Conservation (phyloP, 2,329 filamentous ascomycete genomes). For the Stachybotrys chlorohalonatus region DNA sequence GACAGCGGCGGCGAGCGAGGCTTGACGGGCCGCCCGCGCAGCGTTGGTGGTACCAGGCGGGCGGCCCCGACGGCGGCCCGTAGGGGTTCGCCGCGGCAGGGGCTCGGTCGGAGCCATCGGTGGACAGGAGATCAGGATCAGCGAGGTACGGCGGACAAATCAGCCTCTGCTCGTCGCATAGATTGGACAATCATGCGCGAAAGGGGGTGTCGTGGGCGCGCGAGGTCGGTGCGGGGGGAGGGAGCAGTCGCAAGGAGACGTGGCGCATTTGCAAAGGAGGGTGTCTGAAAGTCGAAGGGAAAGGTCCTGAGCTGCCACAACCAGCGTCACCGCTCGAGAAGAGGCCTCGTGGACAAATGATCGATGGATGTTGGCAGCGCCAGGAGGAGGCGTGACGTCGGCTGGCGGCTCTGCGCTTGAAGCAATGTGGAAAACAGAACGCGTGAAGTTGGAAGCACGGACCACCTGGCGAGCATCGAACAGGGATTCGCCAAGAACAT, state of each 20-base stretch:
- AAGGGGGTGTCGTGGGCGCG: slow-evolving; percentile 14
- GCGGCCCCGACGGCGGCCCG: slow-evolving; percentile 37
- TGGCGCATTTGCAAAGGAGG: slow-evolving; percentile 9
- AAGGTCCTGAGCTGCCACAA: slow-evolving; percentile 4
- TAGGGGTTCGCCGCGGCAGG: slow-evolving; percentile 30
- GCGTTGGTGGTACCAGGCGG: slow-evolving; percentile 34
- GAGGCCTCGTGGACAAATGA: slow-evolving; percentile 12
- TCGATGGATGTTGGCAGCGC: slow-evolving; percentile 17
- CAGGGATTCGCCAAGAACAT: background rate
- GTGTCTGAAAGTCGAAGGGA: background rate
- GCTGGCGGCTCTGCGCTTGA: slow-evolving; percentile 17
- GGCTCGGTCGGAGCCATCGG: slow-evolving; percentile 24
- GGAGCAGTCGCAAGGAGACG: slow-evolving; percentile 6
- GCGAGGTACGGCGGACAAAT: slow-evolving; percentile 1
- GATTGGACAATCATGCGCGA: slow-evolving; percentile 8
- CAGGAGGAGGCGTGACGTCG: slow-evolving; percentile 25
- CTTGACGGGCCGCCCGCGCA: slow-evolving; percentile 28
- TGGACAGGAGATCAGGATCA: background rate
- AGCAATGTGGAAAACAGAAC: slow-evolving; percentile 28
- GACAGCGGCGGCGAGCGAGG: slow-evolving; percentile 18
- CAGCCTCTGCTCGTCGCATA: slow-evolving; percentile 1
- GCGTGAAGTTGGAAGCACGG: slow-evolving; percentile 30
- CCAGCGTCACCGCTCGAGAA: slow-evolving; percentile 7
- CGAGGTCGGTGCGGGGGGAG: slow-evolving; percentile 15
- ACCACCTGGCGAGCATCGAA: slow-evolving; percentile 6